phyloP scores from a whole-genome alignment of 768 basidiomycete species.

The Tephrocybe sp. region DNA sequence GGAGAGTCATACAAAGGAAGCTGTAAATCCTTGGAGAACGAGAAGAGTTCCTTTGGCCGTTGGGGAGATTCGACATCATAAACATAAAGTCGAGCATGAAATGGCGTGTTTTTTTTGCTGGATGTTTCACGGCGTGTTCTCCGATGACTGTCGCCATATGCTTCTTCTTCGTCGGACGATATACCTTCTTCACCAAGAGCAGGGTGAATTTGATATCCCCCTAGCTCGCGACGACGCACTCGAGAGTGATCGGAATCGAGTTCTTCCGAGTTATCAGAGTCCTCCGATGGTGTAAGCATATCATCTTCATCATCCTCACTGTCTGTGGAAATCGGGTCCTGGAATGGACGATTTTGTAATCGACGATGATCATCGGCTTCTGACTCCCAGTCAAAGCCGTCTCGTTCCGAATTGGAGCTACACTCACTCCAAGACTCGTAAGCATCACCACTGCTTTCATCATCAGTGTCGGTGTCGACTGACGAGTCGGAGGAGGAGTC shows the following conservation, averaged over 20 bases:
- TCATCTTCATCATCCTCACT: background rate
- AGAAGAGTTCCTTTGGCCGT: background rate
- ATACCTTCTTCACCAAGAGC: background rate
- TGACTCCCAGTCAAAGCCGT: background rate
- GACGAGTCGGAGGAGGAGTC: background rate
- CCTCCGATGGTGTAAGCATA: background rate
- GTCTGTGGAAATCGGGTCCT: background rate
- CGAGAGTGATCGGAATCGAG: background rate
- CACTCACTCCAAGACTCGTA: constrained; percentile 5
- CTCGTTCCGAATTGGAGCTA: background rate
- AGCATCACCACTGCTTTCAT: constrained; percentile 1
- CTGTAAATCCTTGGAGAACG: constrained; percentile 1
- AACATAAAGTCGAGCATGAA: background rate
- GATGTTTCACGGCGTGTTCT: background rate
- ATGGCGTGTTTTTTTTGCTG: background rate
- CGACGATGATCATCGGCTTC: background rate
- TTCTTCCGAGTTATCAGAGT: background rate
- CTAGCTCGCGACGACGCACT: background rate
- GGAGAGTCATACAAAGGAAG: constrained; percentile 1
- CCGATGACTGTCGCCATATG: background rate
- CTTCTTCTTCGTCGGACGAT: background rate
- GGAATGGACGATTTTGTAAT: background rate
- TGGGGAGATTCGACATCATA: constrained; percentile 1
- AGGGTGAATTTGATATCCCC: background rate
- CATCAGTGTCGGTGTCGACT: background rate